Evolutionary conservation across 371 early-diverging fungal genomes (phyloP).

Genomic region (Lichtheimia ornata): DNA sequence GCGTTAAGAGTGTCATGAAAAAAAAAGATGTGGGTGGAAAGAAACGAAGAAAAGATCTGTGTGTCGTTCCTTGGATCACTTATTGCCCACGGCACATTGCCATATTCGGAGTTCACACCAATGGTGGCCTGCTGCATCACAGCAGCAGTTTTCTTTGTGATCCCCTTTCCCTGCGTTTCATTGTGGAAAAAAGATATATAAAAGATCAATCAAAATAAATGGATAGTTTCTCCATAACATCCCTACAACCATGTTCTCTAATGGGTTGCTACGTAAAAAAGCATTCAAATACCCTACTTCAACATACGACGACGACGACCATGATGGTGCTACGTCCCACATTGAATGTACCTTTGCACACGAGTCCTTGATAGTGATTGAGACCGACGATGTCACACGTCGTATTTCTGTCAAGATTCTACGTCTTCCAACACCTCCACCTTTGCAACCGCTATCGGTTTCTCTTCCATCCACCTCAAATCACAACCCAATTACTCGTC

Average conservation of each 20-base stretch:
- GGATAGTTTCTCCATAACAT: neutral
- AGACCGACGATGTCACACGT: slow-evolving; percentile 15
- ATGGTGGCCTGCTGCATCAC: neutral
- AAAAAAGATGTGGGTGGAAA: slow-evolving; percentile 2
- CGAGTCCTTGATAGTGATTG: slow-evolving; percentile 16
- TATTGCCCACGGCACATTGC: too few relatives aligned
- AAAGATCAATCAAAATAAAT: too few relatives aligned
- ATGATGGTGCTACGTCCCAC: neutral
- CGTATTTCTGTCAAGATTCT: slow-evolving; percentile 13
- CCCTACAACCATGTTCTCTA: neutral
- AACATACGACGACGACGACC: neutral
- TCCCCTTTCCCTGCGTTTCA: neutral
- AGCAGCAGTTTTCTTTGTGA: slow-evolving; percentile 4
- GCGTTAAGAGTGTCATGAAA: neutral
- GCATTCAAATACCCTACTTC: slow-evolving; percentile 15
- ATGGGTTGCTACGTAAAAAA: slow-evolving; percentile 4
- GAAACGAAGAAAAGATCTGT: slow-evolving; percentile 11
- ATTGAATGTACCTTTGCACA: slow-evolving; percentile 18
- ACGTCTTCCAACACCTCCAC: slow-evolving; percentile 9
- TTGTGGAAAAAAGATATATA: too few relatives aligned
- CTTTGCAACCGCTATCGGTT: slow-evolving; percentile 8
- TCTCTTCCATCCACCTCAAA: neutral
- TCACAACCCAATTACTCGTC: neutral
- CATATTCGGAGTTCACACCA: too few relatives aligned
- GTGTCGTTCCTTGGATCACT: too few relatives aligned